Evolutionary conservation across 106 monocot species (phyloP).

Genomic region (Dioscorea zingiberensis): DNA sequence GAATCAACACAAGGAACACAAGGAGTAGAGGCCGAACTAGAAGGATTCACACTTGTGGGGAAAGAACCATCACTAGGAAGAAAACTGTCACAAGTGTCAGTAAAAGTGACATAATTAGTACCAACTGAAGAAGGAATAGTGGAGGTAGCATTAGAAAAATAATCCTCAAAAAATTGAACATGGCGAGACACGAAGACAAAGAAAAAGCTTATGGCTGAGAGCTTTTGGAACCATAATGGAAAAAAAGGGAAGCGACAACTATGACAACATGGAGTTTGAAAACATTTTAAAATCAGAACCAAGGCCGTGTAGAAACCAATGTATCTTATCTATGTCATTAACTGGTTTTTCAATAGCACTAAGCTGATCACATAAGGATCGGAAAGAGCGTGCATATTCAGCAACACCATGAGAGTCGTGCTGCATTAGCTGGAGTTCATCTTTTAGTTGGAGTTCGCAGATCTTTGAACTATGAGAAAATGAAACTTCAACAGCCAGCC

Average conservation of each 20-base stretch:
- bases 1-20: no score
- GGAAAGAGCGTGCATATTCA: not conserved
- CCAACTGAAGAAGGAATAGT: no score
- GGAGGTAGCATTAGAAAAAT: no score
- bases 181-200: no score
- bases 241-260: not conserved
- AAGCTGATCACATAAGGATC: constrained; percentile 1
- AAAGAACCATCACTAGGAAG: no score
- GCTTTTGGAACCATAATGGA: constrained; percentile 1
- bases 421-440: constrained; percentile 9
- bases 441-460: constrained; percentile 4
- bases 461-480: constrained; percentile 3
- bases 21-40: no score
- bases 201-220: constrained; percentile 8
- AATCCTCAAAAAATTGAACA: no score
- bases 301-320: constrained; percentile 6
- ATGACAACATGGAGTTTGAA: constrained; percentile 1
- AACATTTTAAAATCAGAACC: constrained; percentile 3
- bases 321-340: constrained; percentile 8
- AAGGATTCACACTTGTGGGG: no score
- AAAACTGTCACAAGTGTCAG: no score
- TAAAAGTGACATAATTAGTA: no score
- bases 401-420: not conserved
- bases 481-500: constrained; percentile 4
- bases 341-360: constrained; percentile 1